Evolutionary conservation across 108 stramenopile species (phyloP).

Genomic region (Nitzschia inconspicua): DNA sequence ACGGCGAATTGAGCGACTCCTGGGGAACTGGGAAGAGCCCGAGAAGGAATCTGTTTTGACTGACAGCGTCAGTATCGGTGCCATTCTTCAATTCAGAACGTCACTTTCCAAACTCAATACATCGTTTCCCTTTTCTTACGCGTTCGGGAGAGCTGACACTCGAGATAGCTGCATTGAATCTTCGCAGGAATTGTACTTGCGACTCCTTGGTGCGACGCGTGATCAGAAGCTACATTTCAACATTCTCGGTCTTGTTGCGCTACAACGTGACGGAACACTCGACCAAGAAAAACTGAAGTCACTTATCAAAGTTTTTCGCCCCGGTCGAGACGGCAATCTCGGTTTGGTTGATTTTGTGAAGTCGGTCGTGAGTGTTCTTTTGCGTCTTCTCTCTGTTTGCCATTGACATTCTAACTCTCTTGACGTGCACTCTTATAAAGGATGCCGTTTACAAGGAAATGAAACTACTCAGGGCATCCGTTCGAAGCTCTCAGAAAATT

Average conservation of each 20-base stretch:
- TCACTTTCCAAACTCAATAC: slow-evolving; percentile 42
- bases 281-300: slow-evolving; percentile 38
- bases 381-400: slow-evolving; percentile 3
- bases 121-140: slow-evolving; percentile 44
- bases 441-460: slow-evolving; percentile 66
- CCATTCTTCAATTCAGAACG: slow-evolving; percentile 10
- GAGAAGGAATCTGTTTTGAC: not conserved
- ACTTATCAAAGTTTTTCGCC: slow-evolving; percentile 57
- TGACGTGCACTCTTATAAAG: slow-evolving; percentile 44
- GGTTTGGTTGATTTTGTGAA: slow-evolving; percentile 64
- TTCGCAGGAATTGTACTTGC: slow-evolving; percentile 47
- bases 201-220: slow-evolving; percentile 7
- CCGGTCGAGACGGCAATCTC: slow-evolving; percentile 52
- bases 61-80: not conserved
- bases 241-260: slow-evolving; percentile 39
- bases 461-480: slow-evolving; percentile 55
- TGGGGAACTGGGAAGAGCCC: slow-evolving; percentile 6
- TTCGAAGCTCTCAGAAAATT: slow-evolving; percentile 61
- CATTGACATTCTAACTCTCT: slow-evolving; percentile 32
- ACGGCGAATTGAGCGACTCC: slow-evolving; percentile 5
- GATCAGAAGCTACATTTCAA: slow-evolving; percentile 40
- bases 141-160: slow-evolving; percentile 56
- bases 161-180: slow-evolving; percentile 61
- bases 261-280: slow-evolving; percentile 33
- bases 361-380: not conserved